These are phyloP conservation scores for Aquilaria malaccensis DNA, from an alignment of 345 rosid species.

Conservation along the genomic window DNA sequence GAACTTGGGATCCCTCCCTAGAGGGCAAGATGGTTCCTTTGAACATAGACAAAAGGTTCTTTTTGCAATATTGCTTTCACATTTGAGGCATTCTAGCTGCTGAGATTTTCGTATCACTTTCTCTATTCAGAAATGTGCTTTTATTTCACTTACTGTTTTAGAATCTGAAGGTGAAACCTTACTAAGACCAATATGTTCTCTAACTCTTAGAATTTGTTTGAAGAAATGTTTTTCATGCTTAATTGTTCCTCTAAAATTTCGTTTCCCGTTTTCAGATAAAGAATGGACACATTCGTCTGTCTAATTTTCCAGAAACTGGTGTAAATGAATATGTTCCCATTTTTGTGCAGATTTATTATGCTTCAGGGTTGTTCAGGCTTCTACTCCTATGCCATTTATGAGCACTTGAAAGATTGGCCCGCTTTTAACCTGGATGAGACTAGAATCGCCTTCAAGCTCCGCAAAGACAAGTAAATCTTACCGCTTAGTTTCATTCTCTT, in stretches of 20 bases:
- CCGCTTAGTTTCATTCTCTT: too few species aligned
- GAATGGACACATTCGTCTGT: too few species aligned
- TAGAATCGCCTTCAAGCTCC: constrained; percentile 73
- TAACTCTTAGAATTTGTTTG: too few species aligned
- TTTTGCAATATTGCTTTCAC: not conserved
- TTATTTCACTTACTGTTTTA: too few species aligned
- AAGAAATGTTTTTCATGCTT: too few species aligned
- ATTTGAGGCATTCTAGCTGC: too few species aligned
- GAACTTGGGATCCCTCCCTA: constrained; percentile 43
- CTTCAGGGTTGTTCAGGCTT: constrained; percentile 72
- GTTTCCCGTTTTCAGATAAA: not conserved
- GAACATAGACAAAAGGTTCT: constrained; percentile 64
- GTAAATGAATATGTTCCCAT: not conserved
- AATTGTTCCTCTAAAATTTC: not conserved
- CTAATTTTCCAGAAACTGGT: too few species aligned
- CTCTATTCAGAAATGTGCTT: not conserved
- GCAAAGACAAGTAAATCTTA: constrained; percentile 53
- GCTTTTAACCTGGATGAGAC: constrained; percentile 68
- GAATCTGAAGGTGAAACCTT: not conserved
- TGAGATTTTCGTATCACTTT: not conserved
- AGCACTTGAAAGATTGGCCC: constrained; percentile 78
- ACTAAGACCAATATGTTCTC: not conserved
- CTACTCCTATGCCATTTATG: constrained; percentile 80
- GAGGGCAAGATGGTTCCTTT: constrained; percentile 39
- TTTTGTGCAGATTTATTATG: constrained; percentile 53